Evolutionary conservation across 148 eudicot species (phyloP).

Genomic region (Oxyria digyna): DNA sequence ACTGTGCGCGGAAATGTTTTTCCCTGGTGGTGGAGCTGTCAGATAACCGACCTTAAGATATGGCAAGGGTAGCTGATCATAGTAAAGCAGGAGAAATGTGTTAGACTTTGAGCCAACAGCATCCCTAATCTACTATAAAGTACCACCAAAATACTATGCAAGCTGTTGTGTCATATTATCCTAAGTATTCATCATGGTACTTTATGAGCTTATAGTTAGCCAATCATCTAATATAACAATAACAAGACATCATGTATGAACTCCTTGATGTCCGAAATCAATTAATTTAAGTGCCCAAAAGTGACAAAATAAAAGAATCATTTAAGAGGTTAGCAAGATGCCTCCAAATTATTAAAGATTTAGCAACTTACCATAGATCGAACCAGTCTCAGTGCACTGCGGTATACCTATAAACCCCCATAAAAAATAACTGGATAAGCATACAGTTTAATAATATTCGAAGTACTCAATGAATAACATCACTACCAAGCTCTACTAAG

Average conservation of each 20-base stretch:
- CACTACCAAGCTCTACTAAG: neutral
- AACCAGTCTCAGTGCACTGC: slow-evolving; percentile 93
- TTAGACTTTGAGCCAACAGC: neutral
- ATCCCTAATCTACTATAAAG: neutral
- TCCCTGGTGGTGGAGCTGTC: slow-evolving; percentile 78
- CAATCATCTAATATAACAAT: neutral
- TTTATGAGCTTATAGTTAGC: neutral
- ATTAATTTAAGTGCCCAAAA: neutral
- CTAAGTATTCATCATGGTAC: neutral
- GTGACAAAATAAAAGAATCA: neutral
- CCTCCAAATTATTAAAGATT: neutral
- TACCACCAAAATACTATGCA: neutral
- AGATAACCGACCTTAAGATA: slow-evolving; percentile 90
- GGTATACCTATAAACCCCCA: slow-evolving; percentile 52
- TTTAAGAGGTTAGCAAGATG: neutral
- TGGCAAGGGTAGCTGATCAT: slow-evolving; percentile 79
- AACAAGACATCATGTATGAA: neutral
- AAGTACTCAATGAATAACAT: neutral
- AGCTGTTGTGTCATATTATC: neutral
- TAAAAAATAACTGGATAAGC: neutral
- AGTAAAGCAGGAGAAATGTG: neutral
- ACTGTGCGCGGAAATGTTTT: slow-evolving; percentile 59
- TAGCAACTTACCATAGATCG: slow-evolving; percentile 75
- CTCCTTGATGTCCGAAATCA: neutral
- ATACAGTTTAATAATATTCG: neutral